Evolutionary conservation across 345 rosid species (phyloP).

Genomic region (Camelina sativa): DNA sequence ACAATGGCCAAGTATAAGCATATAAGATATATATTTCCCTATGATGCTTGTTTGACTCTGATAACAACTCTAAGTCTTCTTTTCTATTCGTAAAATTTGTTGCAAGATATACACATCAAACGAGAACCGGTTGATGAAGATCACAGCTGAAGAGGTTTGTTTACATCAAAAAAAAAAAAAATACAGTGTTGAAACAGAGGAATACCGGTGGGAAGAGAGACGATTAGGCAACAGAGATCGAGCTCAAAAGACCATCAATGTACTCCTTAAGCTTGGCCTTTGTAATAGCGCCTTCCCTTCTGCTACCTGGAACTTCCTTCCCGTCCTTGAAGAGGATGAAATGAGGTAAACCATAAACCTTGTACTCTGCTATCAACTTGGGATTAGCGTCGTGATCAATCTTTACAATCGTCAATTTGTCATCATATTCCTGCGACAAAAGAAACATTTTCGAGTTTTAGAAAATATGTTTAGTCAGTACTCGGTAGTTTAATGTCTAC

Average conservation of each 20-base stretch:
- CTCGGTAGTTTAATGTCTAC: neutral
- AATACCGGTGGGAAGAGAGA: constrained; percentile 28
- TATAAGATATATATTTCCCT: neutral
- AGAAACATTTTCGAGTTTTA: neutral
- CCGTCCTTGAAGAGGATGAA: constrained; percentile 79
- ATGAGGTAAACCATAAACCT: constrained; percentile 83
- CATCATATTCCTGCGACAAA: constrained; percentile 59
- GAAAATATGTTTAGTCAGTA: neutral
- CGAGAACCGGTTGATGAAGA: constrained; percentile 3
- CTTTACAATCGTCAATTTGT: constrained; percentile 70
- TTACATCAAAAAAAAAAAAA: neutral
- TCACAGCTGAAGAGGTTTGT: neutral
- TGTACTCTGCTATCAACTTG: constrained; percentile 60
- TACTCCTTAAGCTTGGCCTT: constrained; percentile 76
- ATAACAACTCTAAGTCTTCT: constrained; percentile 21
- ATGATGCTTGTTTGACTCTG: constrained; percentile 15
- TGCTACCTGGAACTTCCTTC: constrained; percentile 71
- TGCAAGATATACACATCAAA: constrained; percentile 26
- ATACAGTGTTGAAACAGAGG: constrained; percentile 30
- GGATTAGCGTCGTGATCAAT: constrained; percentile 84
- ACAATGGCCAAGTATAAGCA: constrained; percentile 1
- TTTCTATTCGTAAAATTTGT: constrained; percentile 17
- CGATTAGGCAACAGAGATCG: constrained; percentile 56
- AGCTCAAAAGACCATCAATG: constrained; percentile 60
- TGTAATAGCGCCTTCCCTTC: constrained; percentile 89